Conservation (phyloP, 345 rosid genomes). For the Sonneratia alba region DNA sequence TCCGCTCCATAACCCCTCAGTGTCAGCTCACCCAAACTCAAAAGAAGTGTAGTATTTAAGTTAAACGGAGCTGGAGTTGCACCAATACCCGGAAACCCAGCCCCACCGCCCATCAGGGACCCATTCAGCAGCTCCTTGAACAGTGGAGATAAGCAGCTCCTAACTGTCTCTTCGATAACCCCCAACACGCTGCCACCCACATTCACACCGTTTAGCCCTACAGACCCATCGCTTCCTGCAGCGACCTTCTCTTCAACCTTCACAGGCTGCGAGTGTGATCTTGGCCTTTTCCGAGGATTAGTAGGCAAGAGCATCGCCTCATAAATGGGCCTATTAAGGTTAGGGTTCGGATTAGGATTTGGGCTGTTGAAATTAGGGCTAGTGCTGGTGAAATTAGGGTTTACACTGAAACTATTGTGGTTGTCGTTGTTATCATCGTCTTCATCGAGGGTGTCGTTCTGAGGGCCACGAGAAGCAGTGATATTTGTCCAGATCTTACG, state of each 20-base stretch:
- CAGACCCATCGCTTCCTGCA: constrained; percentile 17
- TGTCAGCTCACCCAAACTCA: constrained; percentile 29
- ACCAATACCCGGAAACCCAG: constrained; percentile 24
- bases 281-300: constrained; percentile 4
- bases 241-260: constrained; percentile 42
- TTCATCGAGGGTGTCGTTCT: constrained; percentile 56
- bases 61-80: constrained; percentile 21
- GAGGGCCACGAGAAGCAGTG: constrained; percentile 29
- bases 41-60: constrained; percentile 15
- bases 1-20: constrained; percentile 29
- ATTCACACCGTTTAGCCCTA: constrained; percentile 1
- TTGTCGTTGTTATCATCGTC: constrained; percentile 46
- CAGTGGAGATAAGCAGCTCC: constrained; percentile 63
- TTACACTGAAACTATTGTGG: constrained; percentile 16
- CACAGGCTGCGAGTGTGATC: constrained; percentile 12
- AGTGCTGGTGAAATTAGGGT: constrained; percentile 9
- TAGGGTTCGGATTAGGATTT: constrained; percentile 10
- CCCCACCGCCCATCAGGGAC: constrained; percentile 14
- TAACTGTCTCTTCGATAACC: constrained; percentile 69
- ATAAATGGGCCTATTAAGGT: constrained; percentile 6
- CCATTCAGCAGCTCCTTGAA: constrained; percentile 48
- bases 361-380: constrained; percentile 13
- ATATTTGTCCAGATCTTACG: constrained; percentile 75
- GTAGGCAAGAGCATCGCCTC: constrained; percentile 4
- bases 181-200: constrained; percentile 17